Conservation (phyloP, 495 filamentous ascomycete species). For the Lophium mytilinum region DNA sequence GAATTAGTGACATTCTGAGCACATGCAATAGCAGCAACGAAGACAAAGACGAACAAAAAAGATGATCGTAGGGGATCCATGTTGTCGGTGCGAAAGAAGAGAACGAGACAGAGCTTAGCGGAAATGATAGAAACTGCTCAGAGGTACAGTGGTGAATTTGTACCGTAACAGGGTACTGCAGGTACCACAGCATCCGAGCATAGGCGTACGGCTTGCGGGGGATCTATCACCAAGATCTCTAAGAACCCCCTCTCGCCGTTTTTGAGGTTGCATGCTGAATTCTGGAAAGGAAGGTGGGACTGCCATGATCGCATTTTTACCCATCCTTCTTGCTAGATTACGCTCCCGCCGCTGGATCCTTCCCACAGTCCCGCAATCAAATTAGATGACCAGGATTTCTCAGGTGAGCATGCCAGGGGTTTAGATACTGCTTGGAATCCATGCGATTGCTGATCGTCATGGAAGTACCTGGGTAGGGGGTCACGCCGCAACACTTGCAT, state of each 20-base stretch:
- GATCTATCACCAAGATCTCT: not conserved
- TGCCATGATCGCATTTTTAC: not conserved
- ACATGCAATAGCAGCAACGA: not conserved
- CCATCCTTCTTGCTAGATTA: too few species aligned
- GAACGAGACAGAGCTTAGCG: not conserved
- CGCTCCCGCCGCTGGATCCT: too few species aligned
- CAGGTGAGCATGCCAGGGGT: too few species aligned
- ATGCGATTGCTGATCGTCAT: too few species aligned
- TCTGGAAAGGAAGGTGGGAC: not conserved
- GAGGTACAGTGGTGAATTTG: not conserved
- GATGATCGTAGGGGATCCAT: not conserved
- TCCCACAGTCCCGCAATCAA: too few species aligned
- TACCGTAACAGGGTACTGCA: not conserved
- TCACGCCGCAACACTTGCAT: too few species aligned
- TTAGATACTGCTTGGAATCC: too few species aligned
- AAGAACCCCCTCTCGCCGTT: not conserved
- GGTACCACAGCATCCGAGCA: not conserved
- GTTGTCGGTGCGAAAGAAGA: not conserved
- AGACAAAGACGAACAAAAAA: conserved; percentile 1
- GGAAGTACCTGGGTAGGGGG: too few species aligned
- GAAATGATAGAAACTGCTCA: not conserved
- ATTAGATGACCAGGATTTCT: too few species aligned
- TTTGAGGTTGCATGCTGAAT: not conserved
- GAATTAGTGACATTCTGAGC: conserved; percentile 12
- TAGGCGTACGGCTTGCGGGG: not conserved